Conservation (phyloP, 2,329 filamentous ascomycete species). For the Botrytis elliptica region DNA sequence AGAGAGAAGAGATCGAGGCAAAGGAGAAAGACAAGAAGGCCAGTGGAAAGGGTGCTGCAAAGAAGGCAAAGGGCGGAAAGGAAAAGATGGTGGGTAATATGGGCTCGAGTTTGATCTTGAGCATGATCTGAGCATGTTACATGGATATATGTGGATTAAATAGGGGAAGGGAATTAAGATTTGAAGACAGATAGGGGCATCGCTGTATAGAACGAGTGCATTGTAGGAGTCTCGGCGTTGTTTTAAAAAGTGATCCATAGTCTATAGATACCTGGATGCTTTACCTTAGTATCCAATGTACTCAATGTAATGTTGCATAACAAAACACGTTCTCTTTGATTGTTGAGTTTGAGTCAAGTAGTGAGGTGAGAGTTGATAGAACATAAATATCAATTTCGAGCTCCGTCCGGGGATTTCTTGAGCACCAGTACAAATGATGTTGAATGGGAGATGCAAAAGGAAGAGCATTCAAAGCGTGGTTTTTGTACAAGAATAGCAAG, state of each 20-base stretch:
- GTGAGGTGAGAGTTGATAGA: no score
- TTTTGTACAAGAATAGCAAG: not conserved
- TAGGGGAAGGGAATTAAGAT: not conserved
- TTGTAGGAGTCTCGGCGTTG: conserved; percentile 12
- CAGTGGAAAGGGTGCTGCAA: conserved; percentile 43
- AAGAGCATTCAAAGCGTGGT: accelerated
- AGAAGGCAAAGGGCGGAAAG: conserved; percentile 45
- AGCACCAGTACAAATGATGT: not conserved
- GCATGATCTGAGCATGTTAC: conserved; percentile 46
- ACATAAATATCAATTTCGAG: not conserved
- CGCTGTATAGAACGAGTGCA: conserved; percentile 1
- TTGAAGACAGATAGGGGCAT: not conserved
- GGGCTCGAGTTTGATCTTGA: conserved; percentile 60
- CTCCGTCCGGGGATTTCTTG: not conserved
- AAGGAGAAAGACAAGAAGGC: conserved; percentile 40
- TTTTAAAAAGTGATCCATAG: conserved; percentile 3
- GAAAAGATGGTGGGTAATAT: conserved; percentile 56
- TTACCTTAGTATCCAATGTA: conserved; percentile 8
- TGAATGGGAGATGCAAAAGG: not conserved
- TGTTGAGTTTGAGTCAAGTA: not conserved
- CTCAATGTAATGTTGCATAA: conserved; percentile 17
- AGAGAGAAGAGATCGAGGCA: conserved; percentile 46
- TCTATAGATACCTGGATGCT: conserved; percentile 12
- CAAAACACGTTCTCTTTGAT: not conserved
- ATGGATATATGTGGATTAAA: not conserved